Evolutionary conservation across 306 rosid genomes (phyloP).

Genomic region (Neltuma alba): DNA sequence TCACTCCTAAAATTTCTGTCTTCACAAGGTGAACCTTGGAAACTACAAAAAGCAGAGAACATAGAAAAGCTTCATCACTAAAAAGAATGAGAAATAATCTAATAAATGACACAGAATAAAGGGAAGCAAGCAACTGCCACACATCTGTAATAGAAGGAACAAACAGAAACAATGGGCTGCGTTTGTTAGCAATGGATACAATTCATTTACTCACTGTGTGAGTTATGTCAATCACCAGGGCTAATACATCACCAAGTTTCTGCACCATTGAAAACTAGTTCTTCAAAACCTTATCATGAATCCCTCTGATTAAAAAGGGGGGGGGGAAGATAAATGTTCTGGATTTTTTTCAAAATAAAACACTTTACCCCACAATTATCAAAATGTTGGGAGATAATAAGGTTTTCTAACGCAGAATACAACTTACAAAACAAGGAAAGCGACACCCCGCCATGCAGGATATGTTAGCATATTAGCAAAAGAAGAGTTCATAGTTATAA

Average conservation of each 20-base stretch:
- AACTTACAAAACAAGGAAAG: neutral
- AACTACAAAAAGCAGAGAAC: constrained; percentile 56
- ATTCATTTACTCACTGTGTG: neutral
- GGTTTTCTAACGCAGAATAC: neutral
- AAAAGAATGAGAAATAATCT: constrained; percentile 20
- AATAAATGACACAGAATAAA: constrained; percentile 13
- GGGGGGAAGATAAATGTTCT: neutral
- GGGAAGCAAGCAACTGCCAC: neutral
- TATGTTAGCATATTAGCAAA: neutral
- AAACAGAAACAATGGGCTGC: neutral
- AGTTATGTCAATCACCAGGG: neutral
- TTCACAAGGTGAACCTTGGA: constrained; percentile 97
- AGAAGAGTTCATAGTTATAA: neutral
- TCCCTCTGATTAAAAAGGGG: neutral
- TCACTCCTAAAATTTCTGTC: constrained; percentile 94
- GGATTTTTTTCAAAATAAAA: neutral
- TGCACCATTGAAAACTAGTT: neutral
- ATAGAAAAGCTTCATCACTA: constrained; percentile 18
- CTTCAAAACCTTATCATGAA: neutral
- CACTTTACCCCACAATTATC: neutral
- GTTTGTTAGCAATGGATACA: neutral
- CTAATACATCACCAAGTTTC: neutral
- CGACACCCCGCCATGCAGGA: neutral
- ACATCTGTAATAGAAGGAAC: neutral
- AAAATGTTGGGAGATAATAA: neutral